phyloP scores from a whole-genome alignment of 371 early-diverging fungal genomes.

The Encephalitozoon cuniculi region DNA sequence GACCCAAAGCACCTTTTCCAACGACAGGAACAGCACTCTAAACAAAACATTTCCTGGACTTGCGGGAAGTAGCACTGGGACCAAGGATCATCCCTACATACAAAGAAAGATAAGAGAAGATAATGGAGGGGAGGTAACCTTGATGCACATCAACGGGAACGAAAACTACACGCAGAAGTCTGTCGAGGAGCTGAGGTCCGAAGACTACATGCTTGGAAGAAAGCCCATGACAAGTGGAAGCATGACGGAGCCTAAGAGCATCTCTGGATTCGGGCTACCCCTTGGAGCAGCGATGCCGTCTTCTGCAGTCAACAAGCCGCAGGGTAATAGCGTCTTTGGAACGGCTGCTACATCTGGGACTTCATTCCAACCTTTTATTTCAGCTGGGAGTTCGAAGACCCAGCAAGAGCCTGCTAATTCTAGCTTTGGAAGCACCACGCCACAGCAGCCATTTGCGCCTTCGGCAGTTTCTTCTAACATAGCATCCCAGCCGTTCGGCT shows the following conservation, averaged over 20 bases:
- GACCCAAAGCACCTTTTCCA: background rate
- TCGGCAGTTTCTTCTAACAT: background rate
- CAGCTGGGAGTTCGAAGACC: background rate
- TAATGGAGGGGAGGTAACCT: background rate
- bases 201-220: slow-evolving; percentile 44
- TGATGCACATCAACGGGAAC: slow-evolving; percentile 38
- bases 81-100: slow-evolving; percentile 22
- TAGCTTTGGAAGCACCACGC: background rate
- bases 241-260: background rate
- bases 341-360: background rate
- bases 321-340: background rate
- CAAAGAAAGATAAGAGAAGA: slow-evolving; percentile 36
- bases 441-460: slow-evolving; percentile 6
- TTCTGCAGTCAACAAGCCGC: background rate
- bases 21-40: background rate
- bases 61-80: slow-evolving; percentile 14
- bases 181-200: slow-evolving; percentile 36
- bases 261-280: background rate
- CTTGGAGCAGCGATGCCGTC: background rate
- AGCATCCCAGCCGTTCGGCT: background rate
- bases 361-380: background rate
- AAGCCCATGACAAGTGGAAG: background rate
- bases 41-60: background rate
- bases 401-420: background rate
- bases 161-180: slow-evolving; percentile 33